phyloP scores from a whole-genome alignment of 202 grass and related monocot species.

The Cymbopogon flexuosus region DNA sequence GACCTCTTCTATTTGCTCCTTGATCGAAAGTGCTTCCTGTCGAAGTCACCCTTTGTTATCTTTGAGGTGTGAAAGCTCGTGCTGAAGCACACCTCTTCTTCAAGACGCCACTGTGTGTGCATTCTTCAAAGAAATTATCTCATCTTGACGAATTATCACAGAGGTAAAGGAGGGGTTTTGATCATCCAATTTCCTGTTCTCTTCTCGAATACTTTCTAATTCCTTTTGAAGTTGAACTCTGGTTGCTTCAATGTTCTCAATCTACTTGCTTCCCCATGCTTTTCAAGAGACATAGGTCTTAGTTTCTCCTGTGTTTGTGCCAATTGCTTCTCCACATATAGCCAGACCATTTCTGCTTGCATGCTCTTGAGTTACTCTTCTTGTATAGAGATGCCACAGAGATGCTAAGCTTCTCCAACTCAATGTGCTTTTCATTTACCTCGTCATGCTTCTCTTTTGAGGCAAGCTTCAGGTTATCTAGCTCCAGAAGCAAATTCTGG shows the following conservation, averaged over 20 bases:
- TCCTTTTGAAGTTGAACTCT: conserved; percentile 53
- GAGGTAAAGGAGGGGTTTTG: conserved; percentile 66
- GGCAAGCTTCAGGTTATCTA: conserved; percentile 56
- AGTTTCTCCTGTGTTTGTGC: conserved; percentile 57
- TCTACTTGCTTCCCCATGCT: conserved; percentile 45
- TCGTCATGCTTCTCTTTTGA: conserved; percentile 68
- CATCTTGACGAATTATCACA: conserved; percentile 75
- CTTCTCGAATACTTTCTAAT: conserved; percentile 60
- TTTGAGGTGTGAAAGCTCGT: conserved; percentile 69
- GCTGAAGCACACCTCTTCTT: conserved; percentile 68
- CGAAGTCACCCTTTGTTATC: conserved; percentile 59
- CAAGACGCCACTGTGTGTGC: conserved; percentile 49
- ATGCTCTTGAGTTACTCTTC: conserved; percentile 65
- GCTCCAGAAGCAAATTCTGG: conserved; percentile 54
- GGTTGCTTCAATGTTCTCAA: conserved; percentile 45
- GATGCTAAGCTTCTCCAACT: conserved; percentile 70
- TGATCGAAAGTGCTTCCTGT: conserved; percentile 56
- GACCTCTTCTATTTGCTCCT: conserved; percentile 75
- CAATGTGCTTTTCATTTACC: conserved; percentile 61
- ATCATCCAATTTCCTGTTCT: conserved; percentile 62
- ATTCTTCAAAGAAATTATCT: conserved; percentile 82
- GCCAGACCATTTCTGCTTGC: conserved; percentile 58
- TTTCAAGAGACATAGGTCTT: conserved; percentile 53
- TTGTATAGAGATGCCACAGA: conserved; percentile 66
- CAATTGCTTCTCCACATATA: conserved; percentile 64